phyloP scores from a whole-genome alignment of 2,329 filamentous ascomycete genomes.

The Aureobasidium subglaciale region DNA sequence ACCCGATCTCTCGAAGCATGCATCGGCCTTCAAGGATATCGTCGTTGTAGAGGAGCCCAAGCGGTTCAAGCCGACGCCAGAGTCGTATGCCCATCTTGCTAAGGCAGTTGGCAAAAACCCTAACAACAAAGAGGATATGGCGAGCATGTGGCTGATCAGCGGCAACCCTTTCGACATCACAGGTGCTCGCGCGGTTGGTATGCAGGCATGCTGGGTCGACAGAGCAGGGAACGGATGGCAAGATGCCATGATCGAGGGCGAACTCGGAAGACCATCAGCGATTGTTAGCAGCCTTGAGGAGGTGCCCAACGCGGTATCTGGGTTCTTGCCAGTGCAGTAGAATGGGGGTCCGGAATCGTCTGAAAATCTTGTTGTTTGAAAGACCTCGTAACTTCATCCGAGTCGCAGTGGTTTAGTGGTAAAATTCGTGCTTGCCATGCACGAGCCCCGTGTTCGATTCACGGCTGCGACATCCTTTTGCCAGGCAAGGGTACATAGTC shows the following conservation, averaged over 20 bases:
- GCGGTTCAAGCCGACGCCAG: constrained; percentile 59
- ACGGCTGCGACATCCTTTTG: constrained; percentile 15
- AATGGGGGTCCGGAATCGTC: not conserved
- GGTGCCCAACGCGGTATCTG: constrained; percentile 39
- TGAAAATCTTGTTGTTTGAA: not conserved
- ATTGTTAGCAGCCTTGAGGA: constrained; percentile 52
- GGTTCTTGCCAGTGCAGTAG: not conserved
- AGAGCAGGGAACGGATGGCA: constrained; percentile 56
- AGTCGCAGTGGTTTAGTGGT: constrained; percentile 16
- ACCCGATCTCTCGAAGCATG: constrained; percentile 46
- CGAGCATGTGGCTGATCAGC: constrained; percentile 60
- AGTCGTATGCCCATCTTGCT: constrained; percentile 55
- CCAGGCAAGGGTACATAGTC: not conserved
- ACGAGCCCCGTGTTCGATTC: constrained; percentile 16
- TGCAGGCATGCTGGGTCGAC: constrained; percentile 63
- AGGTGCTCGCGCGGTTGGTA: constrained; percentile 54
- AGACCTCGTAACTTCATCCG: not conserved
- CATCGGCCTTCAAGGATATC: constrained; percentile 45
- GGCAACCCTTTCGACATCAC: constrained; percentile 68
- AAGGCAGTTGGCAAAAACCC: constrained; percentile 40
- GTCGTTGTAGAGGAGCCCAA: constrained; percentile 55
- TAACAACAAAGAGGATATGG: constrained; percentile 33
- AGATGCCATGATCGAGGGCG: constrained; percentile 49
- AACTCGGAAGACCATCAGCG: constrained; percentile 43
- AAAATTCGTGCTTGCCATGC: constrained; percentile 15